Base-by-base conservation (phyloP, 345 rosid genomes). In the Populus alba region DNA sequence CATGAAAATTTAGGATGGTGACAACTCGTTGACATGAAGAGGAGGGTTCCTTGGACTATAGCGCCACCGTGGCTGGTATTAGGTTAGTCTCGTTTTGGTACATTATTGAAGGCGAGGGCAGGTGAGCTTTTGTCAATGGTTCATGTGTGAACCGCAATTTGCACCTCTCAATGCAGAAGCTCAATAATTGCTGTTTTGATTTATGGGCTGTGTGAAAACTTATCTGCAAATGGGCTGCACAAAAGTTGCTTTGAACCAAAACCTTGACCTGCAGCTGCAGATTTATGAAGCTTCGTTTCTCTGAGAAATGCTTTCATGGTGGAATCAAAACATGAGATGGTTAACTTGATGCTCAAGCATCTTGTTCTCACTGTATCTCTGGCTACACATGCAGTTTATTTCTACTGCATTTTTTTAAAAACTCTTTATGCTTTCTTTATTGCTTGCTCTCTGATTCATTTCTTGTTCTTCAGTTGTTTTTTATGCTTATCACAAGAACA, bases 1-100 rank as follows among this genome's bases (percentile, higher is more conserved):
- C 37, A 15, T 15, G 66, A 31, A 61, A 43, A 66, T 39, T 37
- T 27, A 2, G 63, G 82, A 80, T 78, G 38, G 74, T 68, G 84
- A 80, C 86, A 66, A 62, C 63, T 13, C 71, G 72, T 80, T 75
- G 83, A 66, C 73, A 66, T 8, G 65, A 79, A 61, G 68, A 72
- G 10, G 35, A 49, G 16, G 68, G 78, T 29, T 70, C 10, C 66
- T 77, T 75, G 81, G 75, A 72, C 66, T 35, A 3, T 47, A 69
- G 70, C 68, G 77, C 71, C 59, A 33, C 20, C 27, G 49, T 6
- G 8, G 15, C 17, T 20, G 47, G 20, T 70, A 51, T 0, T 41
- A 8, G 20, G 13, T 9, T 22, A 0, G 38, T 9, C 35, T 70
- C 12, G 10, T 10, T 74, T 63, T 38, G 22, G 9, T 43, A 27